A percentile compares a stretch with the other conserved stretches of the same genome.
phyloP scores from a whole-genome alignment of 306 rosid genomes.

The Cucumis melo region DNA sequence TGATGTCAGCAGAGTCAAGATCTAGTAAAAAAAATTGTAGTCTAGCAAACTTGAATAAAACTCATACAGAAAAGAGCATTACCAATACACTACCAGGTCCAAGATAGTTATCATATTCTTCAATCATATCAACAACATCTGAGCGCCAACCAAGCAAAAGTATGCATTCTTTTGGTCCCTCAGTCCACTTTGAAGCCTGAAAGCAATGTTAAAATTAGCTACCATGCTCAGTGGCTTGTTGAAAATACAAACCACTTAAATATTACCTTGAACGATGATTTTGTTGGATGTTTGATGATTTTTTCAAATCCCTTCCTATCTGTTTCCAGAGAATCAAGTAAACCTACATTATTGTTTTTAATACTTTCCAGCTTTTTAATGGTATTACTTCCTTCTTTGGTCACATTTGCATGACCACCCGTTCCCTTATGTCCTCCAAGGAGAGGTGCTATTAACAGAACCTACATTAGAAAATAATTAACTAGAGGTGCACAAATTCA shows the following conservation, averaged over 20 bases:
- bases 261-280: slow-evolving; percentile 65
- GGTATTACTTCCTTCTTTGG: slow-evolving; percentile 23
- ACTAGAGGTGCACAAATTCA: neutral
- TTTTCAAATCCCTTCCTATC: slow-evolving; percentile 38
- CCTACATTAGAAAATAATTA: slow-evolving; percentile 26
- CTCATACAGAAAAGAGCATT: slow-evolving; percentile 13
- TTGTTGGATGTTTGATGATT: slow-evolving; percentile 48
- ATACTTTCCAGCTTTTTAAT: slow-evolving; percentile 22
- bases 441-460: slow-evolving; percentile 62
- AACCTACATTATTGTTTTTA: slow-evolving; percentile 27
- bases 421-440: slow-evolving; percentile 22
- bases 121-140: slow-evolving; percentile 65
- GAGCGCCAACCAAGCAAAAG: slow-evolving; percentile 94
- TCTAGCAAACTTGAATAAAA: neutral
- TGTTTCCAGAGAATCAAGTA: slow-evolving; percentile 20
- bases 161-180: slow-evolving; percentile 77
- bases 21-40: neutral
- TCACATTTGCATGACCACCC: slow-evolving; percentile 14
- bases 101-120: slow-evolving; percentile 92
- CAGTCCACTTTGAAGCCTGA: slow-evolving; percentile 57
- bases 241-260: neutral
- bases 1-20: neutral
- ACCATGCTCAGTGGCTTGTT: neutral
- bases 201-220: slow-evolving; percentile 1
- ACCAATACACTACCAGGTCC: slow-evolving; percentile 97